Percentiles rank a stretch among this genome's conserved stretches.
Evolutionary conservation across 2,329 filamentous ascomycete genomes (phyloP).

Genomic region (Fusarium sulawesiense): DNA sequence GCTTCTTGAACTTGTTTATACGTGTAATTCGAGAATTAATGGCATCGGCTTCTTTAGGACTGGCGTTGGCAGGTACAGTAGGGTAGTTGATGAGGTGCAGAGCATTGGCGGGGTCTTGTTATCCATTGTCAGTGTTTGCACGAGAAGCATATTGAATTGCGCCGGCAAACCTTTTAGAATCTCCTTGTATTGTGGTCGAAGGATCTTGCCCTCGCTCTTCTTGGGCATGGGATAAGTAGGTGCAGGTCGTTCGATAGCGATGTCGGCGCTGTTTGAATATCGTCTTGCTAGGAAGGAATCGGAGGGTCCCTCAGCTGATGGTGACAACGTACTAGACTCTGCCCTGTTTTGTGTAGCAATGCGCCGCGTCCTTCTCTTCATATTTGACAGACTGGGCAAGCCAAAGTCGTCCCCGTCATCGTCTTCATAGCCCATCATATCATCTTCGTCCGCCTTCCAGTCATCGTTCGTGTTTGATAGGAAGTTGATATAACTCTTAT

Average conservation of each 20-base stretch:
- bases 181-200: constrained; percentile 97
- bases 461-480: constrained; percentile 84
- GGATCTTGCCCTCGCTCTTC: constrained; percentile 92
- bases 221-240: constrained; percentile 88
- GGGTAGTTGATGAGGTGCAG: constrained; percentile 94
- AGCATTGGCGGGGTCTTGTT: constrained; percentile 84
- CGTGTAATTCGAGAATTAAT: constrained; percentile 89
- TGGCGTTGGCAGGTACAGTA: constrained; percentile 76
- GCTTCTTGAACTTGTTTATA: constrained; percentile 98
- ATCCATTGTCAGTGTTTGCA: constrained; percentile 27
- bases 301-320: constrained; percentile 53
- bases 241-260: constrained; percentile 87
- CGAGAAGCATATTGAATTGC: not conserved
- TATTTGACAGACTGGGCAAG: constrained; percentile 89
- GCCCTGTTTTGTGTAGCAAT: constrained; percentile 58
- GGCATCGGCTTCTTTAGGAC: constrained; percentile 84
- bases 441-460: constrained; percentile 82
- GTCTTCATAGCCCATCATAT: constrained; percentile 83
- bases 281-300: constrained; percentile 61
- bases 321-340: constrained; percentile 50
- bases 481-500: constrained; percentile 82
- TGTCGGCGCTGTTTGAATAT: constrained; percentile 89
- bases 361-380: constrained; percentile 77
- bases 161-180: constrained; percentile 74
- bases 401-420: constrained; percentile 96